Percentiles rank a stretch among this genome's conserved stretches.
Conservation (phyloP, 2,329 filamentous ascomycete genomes). For the Fusarium sp. region DNA sequence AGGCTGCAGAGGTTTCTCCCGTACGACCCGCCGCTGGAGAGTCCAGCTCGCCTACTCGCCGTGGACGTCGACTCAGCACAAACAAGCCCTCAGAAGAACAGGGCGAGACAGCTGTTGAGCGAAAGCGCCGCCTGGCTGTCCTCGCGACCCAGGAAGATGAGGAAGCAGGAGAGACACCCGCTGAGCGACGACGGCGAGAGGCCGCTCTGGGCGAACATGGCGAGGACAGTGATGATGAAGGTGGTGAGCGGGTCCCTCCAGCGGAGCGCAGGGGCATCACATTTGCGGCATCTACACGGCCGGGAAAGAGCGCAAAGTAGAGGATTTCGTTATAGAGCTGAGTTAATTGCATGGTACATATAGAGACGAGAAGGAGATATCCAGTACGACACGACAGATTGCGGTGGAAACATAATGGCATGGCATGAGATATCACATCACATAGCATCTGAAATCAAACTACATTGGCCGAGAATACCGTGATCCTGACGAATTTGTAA, state of each 20-base stretch:
- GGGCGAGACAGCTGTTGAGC: slow-evolving; percentile 78
- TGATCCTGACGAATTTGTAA: not conserved
- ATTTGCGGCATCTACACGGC: slow-evolving; percentile 64
- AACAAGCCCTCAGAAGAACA: slow-evolving; percentile 37
- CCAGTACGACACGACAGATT: slow-evolving; percentile 24
- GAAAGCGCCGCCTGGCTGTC: slow-evolving; percentile 71
- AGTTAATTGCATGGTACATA: slow-evolving; percentile 37
- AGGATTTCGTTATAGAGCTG: slow-evolving; percentile 14
- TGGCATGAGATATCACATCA: slow-evolving; percentile 19
- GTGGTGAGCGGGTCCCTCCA: slow-evolving; percentile 64
- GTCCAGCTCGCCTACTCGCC: slow-evolving; percentile 34
- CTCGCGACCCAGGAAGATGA: slow-evolving; percentile 58
- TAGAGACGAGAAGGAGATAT: slow-evolving; percentile 31
- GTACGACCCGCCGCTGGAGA: not conserved
- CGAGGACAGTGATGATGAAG: slow-evolving; percentile 64
- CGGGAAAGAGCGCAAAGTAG: slow-evolving; percentile 31
- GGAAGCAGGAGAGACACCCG: slow-evolving; percentile 73
- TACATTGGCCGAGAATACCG: not conserved
- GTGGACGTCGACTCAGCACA: slow-evolving; percentile 16
- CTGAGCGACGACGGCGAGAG: slow-evolving; percentile 78
- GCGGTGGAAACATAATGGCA: slow-evolving; percentile 21
- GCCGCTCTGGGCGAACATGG: slow-evolving; percentile 73
- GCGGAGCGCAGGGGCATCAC: slow-evolving; percentile 67
- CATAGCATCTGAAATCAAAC: slow-evolving; percentile 17
- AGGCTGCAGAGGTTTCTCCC: slow-evolving; percentile 33